Conservation (phyloP, 352 stramenopile species). For the Globisporangium spinosum region DNA sequence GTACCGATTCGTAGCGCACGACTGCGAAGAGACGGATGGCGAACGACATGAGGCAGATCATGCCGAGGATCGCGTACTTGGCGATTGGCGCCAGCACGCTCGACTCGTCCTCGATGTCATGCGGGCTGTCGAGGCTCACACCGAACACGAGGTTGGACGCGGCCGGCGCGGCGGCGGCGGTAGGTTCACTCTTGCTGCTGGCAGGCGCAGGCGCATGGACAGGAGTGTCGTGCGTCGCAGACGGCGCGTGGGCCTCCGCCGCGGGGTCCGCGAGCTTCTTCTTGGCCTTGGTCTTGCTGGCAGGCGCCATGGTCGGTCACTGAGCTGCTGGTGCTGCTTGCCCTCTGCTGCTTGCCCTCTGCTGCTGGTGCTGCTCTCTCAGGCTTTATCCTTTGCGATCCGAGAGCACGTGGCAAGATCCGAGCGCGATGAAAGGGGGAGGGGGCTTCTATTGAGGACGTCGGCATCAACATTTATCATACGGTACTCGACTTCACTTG, state of each 20-base stretch:
- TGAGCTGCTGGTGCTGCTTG: not conserved
- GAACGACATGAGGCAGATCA: constrained; percentile 93
- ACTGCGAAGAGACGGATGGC: constrained; percentile 92
- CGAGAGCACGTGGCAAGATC: constrained; percentile 15
- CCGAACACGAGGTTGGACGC: constrained; percentile 45
- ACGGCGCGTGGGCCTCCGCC: constrained; percentile 21
- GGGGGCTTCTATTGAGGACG: not conserved
- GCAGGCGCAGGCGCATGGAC: not conserved
- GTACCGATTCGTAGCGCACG: constrained; percentile 89
- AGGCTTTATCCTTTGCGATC: constrained; percentile 11
- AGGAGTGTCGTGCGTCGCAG: not conserved
- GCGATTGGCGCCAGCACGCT: constrained; percentile 71
- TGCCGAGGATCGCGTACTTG: constrained; percentile 88
- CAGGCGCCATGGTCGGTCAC: constrained; percentile 32
- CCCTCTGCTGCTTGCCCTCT: not conserved
- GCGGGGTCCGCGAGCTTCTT: constrained; percentile 32
- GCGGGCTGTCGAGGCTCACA: constrained; percentile 50
- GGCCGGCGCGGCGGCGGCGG: constrained; percentile 1
- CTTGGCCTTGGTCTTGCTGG: constrained; percentile 40
- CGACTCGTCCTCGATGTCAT: constrained; percentile 68
- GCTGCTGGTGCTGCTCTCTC: not conserved
- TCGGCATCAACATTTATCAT: not conserved
- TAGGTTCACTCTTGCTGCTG: constrained; percentile 8
- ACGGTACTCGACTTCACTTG: no score
- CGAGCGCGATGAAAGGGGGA: not conserved